Percentiles rank a stretch among this genome's conserved stretches.
Conservation (phyloP, 2,329 filamentous ascomycete species). For the Fusarium buxicola region DNA sequence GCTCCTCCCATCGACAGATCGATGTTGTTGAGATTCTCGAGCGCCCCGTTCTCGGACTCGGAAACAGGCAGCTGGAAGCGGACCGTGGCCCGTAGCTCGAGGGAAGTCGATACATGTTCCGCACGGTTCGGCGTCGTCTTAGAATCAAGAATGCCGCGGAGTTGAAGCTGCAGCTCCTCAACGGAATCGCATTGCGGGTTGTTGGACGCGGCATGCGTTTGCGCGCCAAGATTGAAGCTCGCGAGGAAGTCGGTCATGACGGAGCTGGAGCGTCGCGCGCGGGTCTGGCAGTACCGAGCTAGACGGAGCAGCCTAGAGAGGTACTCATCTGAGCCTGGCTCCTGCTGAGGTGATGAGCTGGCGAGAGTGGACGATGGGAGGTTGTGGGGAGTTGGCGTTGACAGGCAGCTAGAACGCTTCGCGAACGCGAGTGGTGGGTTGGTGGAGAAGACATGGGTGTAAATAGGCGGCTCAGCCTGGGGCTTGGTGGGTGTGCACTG, state of each 20-base stretch:
- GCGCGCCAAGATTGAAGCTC: slow-evolving; percentile 50
- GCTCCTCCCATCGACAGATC: slow-evolving; percentile 52
- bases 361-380: slow-evolving; percentile 12
- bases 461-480: neutral
- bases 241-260: slow-evolving; percentile 55
- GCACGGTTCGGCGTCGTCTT: slow-evolving; percentile 62
- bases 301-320: slow-evolving; percentile 31
- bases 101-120: slow-evolving; percentile 60
- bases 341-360: slow-evolving; percentile 28
- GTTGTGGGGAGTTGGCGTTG: slow-evolving; percentile 10
- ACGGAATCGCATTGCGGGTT: slow-evolving; percentile 48
- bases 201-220: slow-evolving; percentile 35
- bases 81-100: slow-evolving; percentile 60
- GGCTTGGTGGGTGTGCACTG: slow-evolving; percentile 15
- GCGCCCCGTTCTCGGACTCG: slow-evolving; percentile 52
- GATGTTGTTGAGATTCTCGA: slow-evolving; percentile 49
- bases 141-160: slow-evolving; percentile 55
- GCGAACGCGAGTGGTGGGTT: slow-evolving; percentile 27
- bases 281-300: slow-evolving; percentile 12
- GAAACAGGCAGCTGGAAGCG: slow-evolving; percentile 56
- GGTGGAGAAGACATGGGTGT: slow-evolving; percentile 21
- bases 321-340: slow-evolving; percentile 29
- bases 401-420: slow-evolving; percentile 14
- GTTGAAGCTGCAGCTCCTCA: slow-evolving; percentile 60
- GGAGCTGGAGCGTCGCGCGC: slow-evolving; percentile 7